phyloP scores from a whole-genome alignment of 352 stramenopile genomes.

The Phytophthora boehmeriae region DNA sequence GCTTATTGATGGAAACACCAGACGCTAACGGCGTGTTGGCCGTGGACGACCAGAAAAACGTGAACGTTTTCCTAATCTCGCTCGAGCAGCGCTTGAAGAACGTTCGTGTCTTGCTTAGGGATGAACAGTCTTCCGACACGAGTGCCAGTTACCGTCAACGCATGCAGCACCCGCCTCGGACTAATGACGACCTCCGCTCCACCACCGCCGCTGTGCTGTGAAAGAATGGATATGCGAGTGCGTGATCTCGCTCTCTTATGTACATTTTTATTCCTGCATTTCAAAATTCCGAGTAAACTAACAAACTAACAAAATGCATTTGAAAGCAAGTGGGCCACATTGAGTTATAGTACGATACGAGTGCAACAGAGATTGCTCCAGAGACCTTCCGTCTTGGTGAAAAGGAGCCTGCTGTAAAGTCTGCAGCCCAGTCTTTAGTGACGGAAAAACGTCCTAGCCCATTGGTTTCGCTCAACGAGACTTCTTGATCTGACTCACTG shows the following conservation, averaged over 20 bases:
- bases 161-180: constrained; percentile 19
- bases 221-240: constrained; percentile 14
- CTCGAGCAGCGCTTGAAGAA: constrained; percentile 62
- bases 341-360: too few species aligned
- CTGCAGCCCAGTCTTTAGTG: too few species aligned
- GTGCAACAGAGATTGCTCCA: too few species aligned
- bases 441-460: too few species aligned
- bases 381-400: too few species aligned
- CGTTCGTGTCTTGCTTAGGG: constrained; percentile 41
- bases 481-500: too few species aligned
- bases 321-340: constrained; percentile 1
- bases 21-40: constrained; percentile 24
- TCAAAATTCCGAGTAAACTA: constrained; percentile 28
- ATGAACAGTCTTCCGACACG: constrained; percentile 16
- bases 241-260: constrained; percentile 23
- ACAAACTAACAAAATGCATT: constrained; percentile 27
- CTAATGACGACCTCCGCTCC: constrained; percentile 17
- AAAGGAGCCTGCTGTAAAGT: too few species aligned
- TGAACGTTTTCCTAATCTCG: constrained; percentile 51
- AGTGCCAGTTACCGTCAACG: constrained; percentile 13
- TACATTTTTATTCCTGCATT: constrained; percentile 33
- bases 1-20: constrained; percentile 54
- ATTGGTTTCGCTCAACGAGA: too few species aligned
- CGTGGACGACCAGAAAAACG: constrained; percentile 58
- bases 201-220: constrained; percentile 25